Evolutionary conservation across 1,139 yeast species (phyloP).

Genomic region (Magnusiomyces suaveolens): DNA sequence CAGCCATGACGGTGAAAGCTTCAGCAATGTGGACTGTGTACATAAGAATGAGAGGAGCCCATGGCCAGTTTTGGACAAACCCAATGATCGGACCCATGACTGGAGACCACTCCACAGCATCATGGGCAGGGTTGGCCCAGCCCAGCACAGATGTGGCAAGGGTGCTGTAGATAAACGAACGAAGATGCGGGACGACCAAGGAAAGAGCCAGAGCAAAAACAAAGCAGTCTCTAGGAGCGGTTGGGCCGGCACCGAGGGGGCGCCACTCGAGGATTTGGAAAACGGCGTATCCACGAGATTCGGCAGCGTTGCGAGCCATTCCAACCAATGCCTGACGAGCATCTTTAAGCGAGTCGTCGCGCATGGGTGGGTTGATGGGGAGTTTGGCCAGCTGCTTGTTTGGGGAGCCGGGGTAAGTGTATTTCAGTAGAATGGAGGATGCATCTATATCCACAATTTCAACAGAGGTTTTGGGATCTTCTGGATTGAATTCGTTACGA

Average conservation of each 20-base stretch:
- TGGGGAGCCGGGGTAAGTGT: constrained; percentile 14
- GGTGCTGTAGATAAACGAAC: too few relatives aligned
- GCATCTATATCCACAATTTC: constrained; percentile 41
- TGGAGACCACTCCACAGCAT: too few relatives aligned
- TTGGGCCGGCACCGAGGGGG: constrained; percentile 17
- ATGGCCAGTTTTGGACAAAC: not conserved
- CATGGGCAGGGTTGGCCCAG: too few relatives aligned
- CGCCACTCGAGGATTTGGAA: constrained; percentile 37
- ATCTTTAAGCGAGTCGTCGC: constrained; percentile 36
- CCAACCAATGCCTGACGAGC: constrained; percentile 50
- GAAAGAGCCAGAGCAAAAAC: not conserved
- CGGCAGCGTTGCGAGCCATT: constrained; percentile 51
- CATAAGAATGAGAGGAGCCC: constrained; percentile 14
- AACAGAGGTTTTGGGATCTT: constrained; percentile 35
- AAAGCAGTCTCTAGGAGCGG: too few relatives aligned
- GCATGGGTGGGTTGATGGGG: constrained; percentile 43
- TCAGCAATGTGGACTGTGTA: constrained; percentile 27
- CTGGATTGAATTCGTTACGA: constrained; percentile 24
- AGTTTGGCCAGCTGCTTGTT: constrained; percentile 43
- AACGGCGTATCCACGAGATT: constrained; percentile 53
- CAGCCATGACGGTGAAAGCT: constrained; percentile 19
- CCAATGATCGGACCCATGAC: not conserved
- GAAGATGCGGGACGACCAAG: not conserved
- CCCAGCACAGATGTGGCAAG: too few relatives aligned
- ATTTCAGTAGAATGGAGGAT: constrained; percentile 25